A percentile compares a stretch with the other conserved stretches of the same genome.
Evolutionary conservation across 306 rosid species (phyloP).

Genomic region (Malus sylvestris): DNA sequence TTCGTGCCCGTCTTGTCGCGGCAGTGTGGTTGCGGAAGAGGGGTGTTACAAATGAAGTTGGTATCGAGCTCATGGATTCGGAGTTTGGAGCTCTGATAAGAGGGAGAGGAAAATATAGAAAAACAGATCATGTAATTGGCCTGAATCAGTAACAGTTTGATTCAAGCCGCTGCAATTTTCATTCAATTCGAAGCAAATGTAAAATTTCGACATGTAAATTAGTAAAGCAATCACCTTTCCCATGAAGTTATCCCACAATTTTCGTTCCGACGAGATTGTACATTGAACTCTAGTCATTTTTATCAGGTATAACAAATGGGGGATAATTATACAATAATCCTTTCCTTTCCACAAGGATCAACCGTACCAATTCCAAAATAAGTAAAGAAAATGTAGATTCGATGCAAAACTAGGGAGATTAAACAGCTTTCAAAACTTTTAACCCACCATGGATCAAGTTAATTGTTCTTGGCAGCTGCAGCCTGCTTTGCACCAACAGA

Average conservation of each 20-base stretch:
- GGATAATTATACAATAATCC: background rate
- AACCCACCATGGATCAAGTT: constrained; percentile 16
- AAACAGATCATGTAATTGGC: no score
- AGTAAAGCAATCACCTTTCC: background rate
- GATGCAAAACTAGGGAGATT: constrained; percentile 20
- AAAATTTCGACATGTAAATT: no score
- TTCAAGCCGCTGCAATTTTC: no score
- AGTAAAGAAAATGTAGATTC: constrained; percentile 10
- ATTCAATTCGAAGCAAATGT: no score
- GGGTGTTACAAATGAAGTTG: background rate
- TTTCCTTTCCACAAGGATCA: constrained; percentile 22
- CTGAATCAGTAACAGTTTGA: no score
- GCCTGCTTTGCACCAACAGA: constrained; percentile 76
- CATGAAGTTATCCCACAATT: background rate
- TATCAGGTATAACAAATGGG: constrained; percentile 18
- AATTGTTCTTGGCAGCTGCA: constrained; percentile 27
- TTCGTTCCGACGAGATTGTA: background rate
- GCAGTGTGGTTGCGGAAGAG: background rate
- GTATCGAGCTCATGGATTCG: background rate
- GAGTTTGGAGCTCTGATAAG: background rate
- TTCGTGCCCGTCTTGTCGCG: constrained; percentile 17
- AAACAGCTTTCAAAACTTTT: constrained; percentile 33
- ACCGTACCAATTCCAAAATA: background rate
- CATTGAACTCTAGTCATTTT: background rate
- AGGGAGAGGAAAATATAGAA: no score